phyloP scores from a whole-genome alignment of 306 rosid species.

The Herpetospermum pedunculosum region DNA sequence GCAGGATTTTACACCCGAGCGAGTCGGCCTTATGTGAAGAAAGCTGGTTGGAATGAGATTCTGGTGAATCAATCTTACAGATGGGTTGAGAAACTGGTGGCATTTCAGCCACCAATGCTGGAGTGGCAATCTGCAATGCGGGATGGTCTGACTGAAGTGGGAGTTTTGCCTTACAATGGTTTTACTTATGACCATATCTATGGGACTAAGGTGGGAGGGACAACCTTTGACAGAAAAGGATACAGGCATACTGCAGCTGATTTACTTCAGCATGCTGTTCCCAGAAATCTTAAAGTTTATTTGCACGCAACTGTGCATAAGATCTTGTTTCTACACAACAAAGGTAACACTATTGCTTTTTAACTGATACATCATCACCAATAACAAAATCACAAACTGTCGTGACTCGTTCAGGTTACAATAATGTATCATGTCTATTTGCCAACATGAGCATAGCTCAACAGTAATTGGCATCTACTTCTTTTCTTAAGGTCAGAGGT shows the following conservation, averaged over 20 bases:
- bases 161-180: conserved; percentile 53
- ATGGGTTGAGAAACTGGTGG: conserved; percentile 58
- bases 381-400: neutral
- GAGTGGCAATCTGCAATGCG: conserved; percentile 60
- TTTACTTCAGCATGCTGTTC: conserved; percentile 51
- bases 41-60: conserved; percentile 34
- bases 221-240: conserved; percentile 47
- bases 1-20: conserved; percentile 63
- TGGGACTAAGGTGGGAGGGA: conserved; percentile 69
- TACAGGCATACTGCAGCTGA: conserved; percentile 65
- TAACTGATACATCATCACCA: neutral
- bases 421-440: no score
- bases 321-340: conserved; percentile 29
- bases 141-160: conserved; percentile 44
- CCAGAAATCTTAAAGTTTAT: conserved; percentile 40
- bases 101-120: conserved; percentile 32
- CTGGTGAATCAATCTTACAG: conserved; percentile 33
- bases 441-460: no score
- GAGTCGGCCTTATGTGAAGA: conserved; percentile 18
- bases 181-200: conserved; percentile 40
- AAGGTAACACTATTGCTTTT: conserved; percentile 20
- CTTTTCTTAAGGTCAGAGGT: no score
- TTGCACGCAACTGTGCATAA: conserved; percentile 55
- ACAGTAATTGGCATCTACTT: no score
- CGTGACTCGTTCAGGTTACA: neutral